phyloP scores from a whole-genome alignment of 768 basidiomycete genomes.

The Hypsizygus marmoreus region DNA sequence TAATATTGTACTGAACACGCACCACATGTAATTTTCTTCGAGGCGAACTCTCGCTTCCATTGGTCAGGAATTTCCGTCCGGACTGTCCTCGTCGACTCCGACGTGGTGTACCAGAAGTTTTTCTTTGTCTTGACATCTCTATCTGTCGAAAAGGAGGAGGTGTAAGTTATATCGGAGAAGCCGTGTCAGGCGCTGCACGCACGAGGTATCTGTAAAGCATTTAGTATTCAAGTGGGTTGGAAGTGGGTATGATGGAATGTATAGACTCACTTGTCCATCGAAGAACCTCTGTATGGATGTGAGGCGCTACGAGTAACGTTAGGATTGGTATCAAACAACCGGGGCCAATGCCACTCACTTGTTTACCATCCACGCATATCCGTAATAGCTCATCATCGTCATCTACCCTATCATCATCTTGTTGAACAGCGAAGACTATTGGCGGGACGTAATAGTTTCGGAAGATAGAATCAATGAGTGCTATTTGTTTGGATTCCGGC shows the following conservation, averaged over 20 bases:
- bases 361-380: constrained; percentile 82
- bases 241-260: too few species aligned
- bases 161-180: too few species aligned
- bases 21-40: constrained; percentile 72
- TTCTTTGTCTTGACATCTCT: constrained; percentile 59
- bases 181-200: constrained; percentile 12
- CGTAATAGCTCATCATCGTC: constrained; percentile 59
- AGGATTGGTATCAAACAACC: not conserved
- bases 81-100: constrained; percentile 42
- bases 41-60: constrained; percentile 51
- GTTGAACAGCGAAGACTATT: constrained; percentile 68
- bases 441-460: constrained; percentile 81
- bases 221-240: too few species aligned
- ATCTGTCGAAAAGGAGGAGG: constrained; percentile 46
- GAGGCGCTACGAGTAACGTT: constrained; percentile 49
- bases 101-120: constrained; percentile 60
- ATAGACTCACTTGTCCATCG: constrained; percentile 60
- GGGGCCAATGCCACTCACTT: constrained; percentile 55
- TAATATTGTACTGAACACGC: constrained; percentile 20
- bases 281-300: constrained; percentile 81
- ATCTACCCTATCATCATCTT: constrained; percentile 30
- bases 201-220: constrained; percentile 19
- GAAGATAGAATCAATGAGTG: constrained; percentile 76
- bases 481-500: constrained; percentile 67
- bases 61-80: constrained; percentile 55